Percentiles rank a stretch among this genome's conserved stretches.
These are phyloP conservation scores for Bruguiera sexangula DNA, from an alignment of 345 rosid species.

Conservation along the genomic window DNA sequence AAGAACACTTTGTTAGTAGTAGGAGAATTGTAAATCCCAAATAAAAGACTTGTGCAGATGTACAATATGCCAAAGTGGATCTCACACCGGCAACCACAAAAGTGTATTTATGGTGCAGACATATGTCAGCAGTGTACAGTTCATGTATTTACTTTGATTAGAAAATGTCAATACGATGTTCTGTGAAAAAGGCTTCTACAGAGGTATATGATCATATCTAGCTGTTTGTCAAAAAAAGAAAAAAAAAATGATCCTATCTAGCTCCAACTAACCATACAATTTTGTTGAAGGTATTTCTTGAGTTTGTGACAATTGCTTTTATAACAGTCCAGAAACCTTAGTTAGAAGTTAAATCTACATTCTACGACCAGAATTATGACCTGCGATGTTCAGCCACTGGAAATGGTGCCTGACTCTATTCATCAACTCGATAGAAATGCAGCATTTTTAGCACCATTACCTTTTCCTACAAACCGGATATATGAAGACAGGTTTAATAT, in stretches of 20 bases:
- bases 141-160: constrained; percentile 17
- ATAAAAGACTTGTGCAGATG: neutral
- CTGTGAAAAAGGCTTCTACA: constrained; percentile 13
- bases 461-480: constrained; percentile 47
- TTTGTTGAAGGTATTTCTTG: constrained; percentile 1
- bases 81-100: neutral
- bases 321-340: constrained; percentile 9
- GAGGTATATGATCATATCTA: constrained; percentile 11
- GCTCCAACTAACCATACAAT: constrained; percentile 2
- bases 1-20: neutral
- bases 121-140: constrained; percentile 30
- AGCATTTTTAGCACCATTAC: constrained; percentile 51
- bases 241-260: neutral
- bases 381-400: constrained; percentile 9
- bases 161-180: constrained; percentile 22
- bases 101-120: constrained; percentile 32
- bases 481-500: neutral
- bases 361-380: constrained; percentile 8
- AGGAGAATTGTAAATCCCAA: neutral
- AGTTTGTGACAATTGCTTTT: constrained; percentile 5
- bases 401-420: constrained; percentile 11
- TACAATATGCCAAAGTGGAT: neutral
- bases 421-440: constrained; percentile 59
- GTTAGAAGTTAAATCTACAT: constrained; percentile 14
- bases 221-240: neutral